Evolutionary conservation across 495 filamentous ascomycete species (phyloP).

Genomic region (Tetracladium marchalianum): DNA sequence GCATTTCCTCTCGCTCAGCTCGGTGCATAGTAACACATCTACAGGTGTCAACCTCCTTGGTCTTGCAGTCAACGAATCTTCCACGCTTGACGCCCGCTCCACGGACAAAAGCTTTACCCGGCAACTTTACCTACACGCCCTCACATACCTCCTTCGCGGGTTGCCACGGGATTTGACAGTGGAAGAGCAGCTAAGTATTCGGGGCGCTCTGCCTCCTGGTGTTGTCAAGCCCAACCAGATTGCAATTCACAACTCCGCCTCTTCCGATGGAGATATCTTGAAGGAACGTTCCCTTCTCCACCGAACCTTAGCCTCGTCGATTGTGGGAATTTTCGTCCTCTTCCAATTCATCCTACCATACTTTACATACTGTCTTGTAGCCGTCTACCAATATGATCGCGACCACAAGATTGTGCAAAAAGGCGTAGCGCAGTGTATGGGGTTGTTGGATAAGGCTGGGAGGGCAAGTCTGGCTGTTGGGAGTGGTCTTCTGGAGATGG

Average conservation of each 20-base stretch:
- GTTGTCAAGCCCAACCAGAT: constrained; percentile 16
- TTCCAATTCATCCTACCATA: constrained; percentile 50
- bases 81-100: constrained; percentile 1
- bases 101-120: constrained; percentile 35
- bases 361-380: constrained; percentile 37
- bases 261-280: background rate
- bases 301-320: constrained; percentile 41
- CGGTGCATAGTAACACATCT: constrained; percentile 1
- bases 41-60: constrained; percentile 28
- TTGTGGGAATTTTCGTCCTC: constrained; percentile 47
- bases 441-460: constrained; percentile 41
- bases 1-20: background rate
- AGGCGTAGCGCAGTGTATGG: constrained; percentile 36
- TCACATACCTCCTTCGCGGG: constrained; percentile 56
- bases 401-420: constrained; percentile 49
- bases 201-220: constrained; percentile 31
- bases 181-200: constrained; percentile 35
- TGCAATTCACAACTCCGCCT: background rate
- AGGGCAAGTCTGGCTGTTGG: constrained; percentile 39
- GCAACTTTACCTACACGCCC: constrained; percentile 56
- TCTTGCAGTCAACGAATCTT: constrained; percentile 27
- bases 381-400: constrained; percentile 53
- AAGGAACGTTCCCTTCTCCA: constrained; percentile 43
- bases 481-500: constrained; percentile 37
- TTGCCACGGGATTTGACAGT: constrained; percentile 48